Evolutionary conservation across 192 early-diverging fungal genomes (phyloP).

Genomic region (Funneliformis geosporum): DNA sequence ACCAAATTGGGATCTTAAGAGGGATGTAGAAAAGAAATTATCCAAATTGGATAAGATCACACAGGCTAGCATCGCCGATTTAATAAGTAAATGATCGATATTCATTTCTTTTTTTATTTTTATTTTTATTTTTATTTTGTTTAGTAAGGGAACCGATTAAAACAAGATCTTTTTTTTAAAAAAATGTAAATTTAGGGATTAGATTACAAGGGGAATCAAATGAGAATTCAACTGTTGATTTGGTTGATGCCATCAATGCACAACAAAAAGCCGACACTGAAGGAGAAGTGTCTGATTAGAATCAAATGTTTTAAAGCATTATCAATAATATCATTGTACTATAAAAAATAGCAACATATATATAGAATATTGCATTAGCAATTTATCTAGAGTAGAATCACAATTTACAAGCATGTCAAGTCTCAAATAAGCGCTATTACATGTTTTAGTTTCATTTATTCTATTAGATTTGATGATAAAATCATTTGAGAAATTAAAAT

Average conservation of each 20-base stretch:
- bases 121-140: neutral
- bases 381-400: too few species aligned
- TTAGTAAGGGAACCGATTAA: neutral
- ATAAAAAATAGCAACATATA: too few species aligned
- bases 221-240: slow-evolving; percentile 16
- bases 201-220: slow-evolving; percentile 36
- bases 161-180: neutral
- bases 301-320: too few species aligned
- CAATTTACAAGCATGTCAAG: too few species aligned
- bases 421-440: too few species aligned
- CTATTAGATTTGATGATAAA: too few species aligned
- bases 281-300: slow-evolving; percentile 20
- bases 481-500: too few species aligned
- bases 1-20: slow-evolving; percentile 89
- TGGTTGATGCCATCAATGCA: slow-evolving; percentile 42
- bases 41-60: slow-evolving; percentile 72
- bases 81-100: slow-evolving; percentile 62
- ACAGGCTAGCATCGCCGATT: slow-evolving; percentile 68
- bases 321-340: too few species aligned
- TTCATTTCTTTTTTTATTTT: neutral
- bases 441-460: too few species aligned
- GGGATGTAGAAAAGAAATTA: slow-evolving; percentile 80
- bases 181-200: slow-evolving; percentile 26
- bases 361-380: too few species aligned
- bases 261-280: slow-evolving; percentile 19